Percentiles rank a stretch among this genome's conserved stretches.
These are phyloP conservation scores for Knufia fluminis DNA, from an alignment of 2,329 filamentous ascomycete genomes.

Conservation along the genomic window DNA sequence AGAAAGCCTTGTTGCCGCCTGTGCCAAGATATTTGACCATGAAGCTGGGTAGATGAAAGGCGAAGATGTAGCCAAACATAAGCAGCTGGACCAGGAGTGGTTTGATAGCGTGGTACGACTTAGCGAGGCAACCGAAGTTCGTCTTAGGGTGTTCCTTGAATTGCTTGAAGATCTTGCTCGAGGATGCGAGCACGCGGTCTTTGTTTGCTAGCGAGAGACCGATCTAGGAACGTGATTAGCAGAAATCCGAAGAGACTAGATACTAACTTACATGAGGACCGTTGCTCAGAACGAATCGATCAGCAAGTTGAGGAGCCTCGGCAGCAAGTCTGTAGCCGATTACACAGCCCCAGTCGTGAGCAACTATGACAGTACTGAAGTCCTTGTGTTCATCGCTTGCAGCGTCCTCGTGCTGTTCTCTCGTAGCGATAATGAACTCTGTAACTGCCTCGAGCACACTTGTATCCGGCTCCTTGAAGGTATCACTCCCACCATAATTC, in stretches of 20 bases:
- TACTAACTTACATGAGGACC: slow-evolving; percentile 41
- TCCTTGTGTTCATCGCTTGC: slow-evolving; percentile 33
- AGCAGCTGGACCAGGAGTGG: slow-evolving; percentile 42
- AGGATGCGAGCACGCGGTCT: slow-evolving; percentile 31
- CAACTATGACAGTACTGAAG: slow-evolving; percentile 34
- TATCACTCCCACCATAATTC: slow-evolving; percentile 50
- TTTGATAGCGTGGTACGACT: slow-evolving; percentile 34
- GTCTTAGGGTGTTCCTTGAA: slow-evolving; percentile 36
- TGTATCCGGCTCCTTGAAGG: slow-evolving; percentile 41
- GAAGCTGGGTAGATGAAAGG: slow-evolving; percentile 41
- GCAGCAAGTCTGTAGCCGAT: slow-evolving; percentile 47
- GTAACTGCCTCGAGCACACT: slow-evolving; percentile 45
- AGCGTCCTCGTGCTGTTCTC: slow-evolving; percentile 38
- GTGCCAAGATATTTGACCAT: slow-evolving; percentile 37
- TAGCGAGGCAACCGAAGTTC: slow-evolving; percentile 38
- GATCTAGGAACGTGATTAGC: slow-evolving; percentile 27
- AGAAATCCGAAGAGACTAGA: background rate
- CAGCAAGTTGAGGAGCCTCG: slow-evolving; percentile 47
- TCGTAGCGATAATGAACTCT: slow-evolving; percentile 44
- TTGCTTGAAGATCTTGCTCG: slow-evolving; percentile 43
- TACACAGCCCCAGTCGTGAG: slow-evolving; percentile 48
- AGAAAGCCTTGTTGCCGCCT: slow-evolving; percentile 42
- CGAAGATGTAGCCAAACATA: slow-evolving; percentile 47
- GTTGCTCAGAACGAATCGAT: slow-evolving; percentile 48
- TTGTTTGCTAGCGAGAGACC: slow-evolving; percentile 36